Percentiles rank a stretch among this genome's conserved stretches.
These are phyloP conservation scores for Eimeria nieschulzi DNA, from an alignment of 169 alveolate genomes.

Conservation along the genomic window DNA sequence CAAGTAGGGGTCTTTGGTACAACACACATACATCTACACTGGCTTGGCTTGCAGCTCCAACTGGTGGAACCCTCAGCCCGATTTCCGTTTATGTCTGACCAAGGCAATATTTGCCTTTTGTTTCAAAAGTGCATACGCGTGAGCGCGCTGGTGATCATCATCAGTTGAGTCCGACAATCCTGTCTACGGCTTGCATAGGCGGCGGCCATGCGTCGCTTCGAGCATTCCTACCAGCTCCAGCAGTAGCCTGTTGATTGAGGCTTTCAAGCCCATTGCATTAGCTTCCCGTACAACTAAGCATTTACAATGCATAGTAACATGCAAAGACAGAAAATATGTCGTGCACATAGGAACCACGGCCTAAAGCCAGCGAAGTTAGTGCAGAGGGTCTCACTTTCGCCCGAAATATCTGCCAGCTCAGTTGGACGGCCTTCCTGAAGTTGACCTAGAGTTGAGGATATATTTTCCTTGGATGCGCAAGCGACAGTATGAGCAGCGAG, in stretches of 20 bases:
- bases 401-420: constrained; percentile 62
- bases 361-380: background rate
- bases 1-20: too few species aligned
- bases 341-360: background rate
- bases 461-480: constrained; percentile 46
- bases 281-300: constrained; percentile 57
- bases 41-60: too few species aligned
- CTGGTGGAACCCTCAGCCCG: too few species aligned
- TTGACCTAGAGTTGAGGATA: constrained; percentile 49
- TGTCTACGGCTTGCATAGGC: background rate
- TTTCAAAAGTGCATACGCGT: too few species aligned
- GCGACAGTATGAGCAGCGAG: constrained; percentile 53
- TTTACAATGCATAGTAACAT: background rate
- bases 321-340: background rate
- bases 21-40: too few species aligned
- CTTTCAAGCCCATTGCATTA: constrained; percentile 48
- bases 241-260: constrained; percentile 52
- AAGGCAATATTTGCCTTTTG: too few species aligned
- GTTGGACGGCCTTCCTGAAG: constrained; percentile 54
- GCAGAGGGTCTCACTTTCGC: constrained; percentile 26
- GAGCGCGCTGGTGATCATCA: too few species aligned
- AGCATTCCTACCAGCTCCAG: constrained; percentile 59
- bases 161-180: too few species aligned
- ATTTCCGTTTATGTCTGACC: too few species aligned
- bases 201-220: constrained; percentile 46